Evolutionary conservation across 495 filamentous ascomycete genomes (phyloP).

Genomic region (Bryoglossum gracile): DNA sequence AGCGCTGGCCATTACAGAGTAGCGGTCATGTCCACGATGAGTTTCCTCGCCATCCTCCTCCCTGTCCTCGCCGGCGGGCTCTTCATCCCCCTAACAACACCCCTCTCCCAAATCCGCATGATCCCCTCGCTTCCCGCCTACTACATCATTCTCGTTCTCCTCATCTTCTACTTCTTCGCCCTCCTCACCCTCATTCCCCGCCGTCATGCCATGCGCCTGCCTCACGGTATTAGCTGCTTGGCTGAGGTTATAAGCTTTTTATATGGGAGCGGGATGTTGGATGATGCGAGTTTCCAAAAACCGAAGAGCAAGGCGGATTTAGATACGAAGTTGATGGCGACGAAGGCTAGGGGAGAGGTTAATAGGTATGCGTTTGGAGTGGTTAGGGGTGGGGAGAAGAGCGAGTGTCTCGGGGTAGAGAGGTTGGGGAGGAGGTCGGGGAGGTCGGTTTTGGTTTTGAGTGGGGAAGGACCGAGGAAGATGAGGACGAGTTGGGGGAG

Average conservation of each 20-base stretch:
- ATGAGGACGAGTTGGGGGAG: no score
- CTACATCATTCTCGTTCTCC: constrained; percentile 57
- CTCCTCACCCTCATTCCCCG: constrained; percentile 45
- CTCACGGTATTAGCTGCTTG: constrained; percentile 61
- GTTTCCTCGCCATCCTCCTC: constrained; percentile 54
- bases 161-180: constrained; percentile 55
- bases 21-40: constrained; percentile 59
- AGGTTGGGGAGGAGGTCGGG: constrained; percentile 31
- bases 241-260: constrained; percentile 73
- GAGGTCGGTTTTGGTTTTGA: neutral
- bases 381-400: constrained; percentile 43
- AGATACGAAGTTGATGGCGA: constrained; percentile 49
- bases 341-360: constrained; percentile 25
- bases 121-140: constrained; percentile 63
- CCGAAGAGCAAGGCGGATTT: constrained; percentile 54
- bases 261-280: constrained; percentile 58
- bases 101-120: constrained; percentile 51
- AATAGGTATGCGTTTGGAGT: constrained; percentile 57
- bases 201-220: constrained; percentile 49
- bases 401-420: constrained; percentile 57
- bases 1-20: constrained; percentile 55
- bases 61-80: constrained; percentile 72
- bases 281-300: constrained; percentile 58
- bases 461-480: neutral
- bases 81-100: constrained; percentile 70